Evolutionary conservation across 2,329 filamentous ascomycete species (phyloP), one percentile per base, ranked within the genome.

Genomic region (Fusarium torulosum): DNA sequence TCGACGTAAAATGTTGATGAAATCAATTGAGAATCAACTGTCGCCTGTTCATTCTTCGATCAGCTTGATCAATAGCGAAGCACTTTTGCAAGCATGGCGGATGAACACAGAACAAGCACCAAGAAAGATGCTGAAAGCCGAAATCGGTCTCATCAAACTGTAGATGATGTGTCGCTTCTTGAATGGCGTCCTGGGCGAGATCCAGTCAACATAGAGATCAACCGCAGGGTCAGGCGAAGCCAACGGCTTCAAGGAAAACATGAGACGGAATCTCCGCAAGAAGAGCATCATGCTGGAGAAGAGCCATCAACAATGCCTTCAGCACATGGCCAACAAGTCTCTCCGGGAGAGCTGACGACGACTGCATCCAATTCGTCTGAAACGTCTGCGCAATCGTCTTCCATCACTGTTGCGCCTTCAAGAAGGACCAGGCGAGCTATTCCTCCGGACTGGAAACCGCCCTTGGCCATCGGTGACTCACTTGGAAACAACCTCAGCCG

Each of bases 401-500:
- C 43, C 7, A 19, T 19, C 33, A 7, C 31, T 13, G 27, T 41
- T n/a, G 10, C 19, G 3, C 15, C 31, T 17, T 17, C 35, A 17
- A 65, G 25, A 27, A 51, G 44, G n/a, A 23, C 45, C 6, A 45
- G 50, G 14, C 50, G 53, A 13, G 59, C 52, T 17, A 51, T 66
- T 4, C 66, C 71, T 29, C 23, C 41, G 2, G 51, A 57, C 11
- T 74, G 72, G 72, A 52, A 67, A 43, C 70, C 72, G 17, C 72
- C 72, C n/a, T 21, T 74, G 21, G 63, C 67, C 6, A 53, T 74
- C 9, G 72, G 72, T 0, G 64, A 67, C 7, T 62, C 70, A 15
- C 59, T 74, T 15, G 72, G 72, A 14, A 54, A 69, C 11, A 68
- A 72, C 6, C 40, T 74, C 5, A 74, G 72, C 11, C 60, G 60